A percentile compares a stretch with the other conserved stretches of the same genome.
These are phyloP conservation scores for Paragyromitra xinjiangensis DNA, from an alignment of 495 filamentous ascomycete species.

Conservation along the genomic window DNA sequence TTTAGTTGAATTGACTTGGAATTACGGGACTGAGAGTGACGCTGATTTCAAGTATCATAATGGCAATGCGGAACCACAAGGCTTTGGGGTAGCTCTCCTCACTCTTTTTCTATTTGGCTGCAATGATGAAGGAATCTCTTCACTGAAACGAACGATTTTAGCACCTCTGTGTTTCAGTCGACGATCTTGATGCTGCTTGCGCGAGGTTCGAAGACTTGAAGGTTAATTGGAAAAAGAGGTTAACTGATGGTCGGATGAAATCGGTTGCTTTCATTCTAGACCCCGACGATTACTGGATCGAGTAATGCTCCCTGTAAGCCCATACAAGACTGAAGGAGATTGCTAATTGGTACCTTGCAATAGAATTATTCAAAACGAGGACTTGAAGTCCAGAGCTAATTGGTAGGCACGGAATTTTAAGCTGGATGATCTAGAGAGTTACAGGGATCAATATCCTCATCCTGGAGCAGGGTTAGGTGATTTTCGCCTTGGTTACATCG, in stretches of 20 bases:
- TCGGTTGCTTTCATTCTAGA: slow-evolving; percentile 94
- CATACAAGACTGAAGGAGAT: not conserved
- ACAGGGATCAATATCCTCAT: not conserved
- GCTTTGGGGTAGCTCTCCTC: slow-evolving; percentile 70
- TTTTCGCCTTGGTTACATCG: not conserved
- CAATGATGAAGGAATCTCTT: slow-evolving; percentile 10
- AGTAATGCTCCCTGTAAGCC: slow-evolving; percentile 58
- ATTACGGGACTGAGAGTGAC: slow-evolving; percentile 95
- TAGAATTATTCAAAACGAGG: slow-evolving; percentile 77
- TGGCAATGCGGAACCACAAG: slow-evolving; percentile 89
- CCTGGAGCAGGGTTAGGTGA: not conserved
- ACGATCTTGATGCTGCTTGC: slow-evolving; percentile 86
- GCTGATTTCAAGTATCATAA: slow-evolving; percentile 86
- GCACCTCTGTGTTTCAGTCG: slow-evolving; percentile 76
- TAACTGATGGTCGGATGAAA: slow-evolving; percentile 92
- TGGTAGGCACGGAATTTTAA: slow-evolving; percentile 58
- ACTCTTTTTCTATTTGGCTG: slow-evolving; percentile 1
- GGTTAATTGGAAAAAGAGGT: slow-evolving; percentile 91
- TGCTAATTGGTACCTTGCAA: slow-evolving; percentile 35
- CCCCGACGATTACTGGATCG: slow-evolving; percentile 92
- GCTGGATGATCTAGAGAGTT: not conserved
- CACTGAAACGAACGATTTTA: slow-evolving; percentile 23
- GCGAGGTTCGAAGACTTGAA: slow-evolving; percentile 80
- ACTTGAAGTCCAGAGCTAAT: slow-evolving; percentile 64
- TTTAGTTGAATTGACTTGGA: slow-evolving; percentile 91